phyloP scores from a whole-genome alignment of 768 basidiomycete species.

The Fomitopsis pulvina region DNA sequence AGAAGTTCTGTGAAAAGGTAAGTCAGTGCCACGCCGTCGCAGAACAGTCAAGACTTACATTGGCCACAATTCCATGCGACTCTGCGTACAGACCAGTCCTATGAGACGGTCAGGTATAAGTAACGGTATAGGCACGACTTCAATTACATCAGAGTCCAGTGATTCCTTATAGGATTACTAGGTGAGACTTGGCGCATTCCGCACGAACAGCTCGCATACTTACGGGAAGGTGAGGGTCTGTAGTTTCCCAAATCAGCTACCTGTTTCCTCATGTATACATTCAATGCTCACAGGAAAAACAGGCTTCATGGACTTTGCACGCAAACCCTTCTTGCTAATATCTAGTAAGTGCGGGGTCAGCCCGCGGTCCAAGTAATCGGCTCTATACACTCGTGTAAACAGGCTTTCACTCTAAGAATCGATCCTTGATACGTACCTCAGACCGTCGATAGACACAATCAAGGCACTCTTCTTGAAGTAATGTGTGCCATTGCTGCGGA shows the following conservation, averaged over 20 bases:
- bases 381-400: conserved; percentile 37
- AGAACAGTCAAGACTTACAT: conserved; percentile 39
- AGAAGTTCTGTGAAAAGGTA: conserved; percentile 62
- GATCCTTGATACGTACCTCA: conserved; percentile 41
- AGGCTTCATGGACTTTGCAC: conserved; percentile 85
- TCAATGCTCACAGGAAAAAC: conserved; percentile 67
- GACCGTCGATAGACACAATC: conserved; percentile 82
- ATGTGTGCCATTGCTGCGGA: conserved; percentile 71
- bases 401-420: not conserved
- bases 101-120: not conserved
- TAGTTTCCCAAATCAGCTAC: not conserved
- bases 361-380: conserved; percentile 82
- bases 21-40: not conserved
- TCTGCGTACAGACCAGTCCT: conserved; percentile 90
- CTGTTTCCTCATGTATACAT: not conserved
- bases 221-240: conserved; percentile 89
- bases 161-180: conserved; percentile 50
- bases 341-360: conserved; percentile 78
- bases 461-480: conserved; percentile 75
- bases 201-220: conserved; percentile 26
- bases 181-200: not conserved
- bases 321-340: conserved; percentile 76
- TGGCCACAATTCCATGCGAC: conserved; percentile 87
- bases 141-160: conserved; percentile 78
- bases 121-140: not conserved